Evolutionary conservation across 768 basidiomycete species (phyloP).

Genomic region (Panus rudis): DNA sequence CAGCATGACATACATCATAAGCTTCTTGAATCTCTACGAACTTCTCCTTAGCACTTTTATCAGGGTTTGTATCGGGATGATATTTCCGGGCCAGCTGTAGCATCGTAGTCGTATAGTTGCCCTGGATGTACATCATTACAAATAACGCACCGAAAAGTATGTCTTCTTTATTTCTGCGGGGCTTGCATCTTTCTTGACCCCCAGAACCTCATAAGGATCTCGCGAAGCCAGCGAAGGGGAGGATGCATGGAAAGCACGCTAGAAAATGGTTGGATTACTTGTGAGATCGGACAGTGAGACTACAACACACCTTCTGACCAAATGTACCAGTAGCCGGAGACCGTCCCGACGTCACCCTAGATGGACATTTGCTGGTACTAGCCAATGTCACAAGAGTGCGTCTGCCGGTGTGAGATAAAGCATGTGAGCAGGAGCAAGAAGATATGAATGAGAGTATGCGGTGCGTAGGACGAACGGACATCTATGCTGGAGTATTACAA

Average conservation of each 20-base stretch:
- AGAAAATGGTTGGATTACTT: no score
- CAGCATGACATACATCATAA: conserved; percentile 69
- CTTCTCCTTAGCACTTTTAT: conserved; percentile 82
- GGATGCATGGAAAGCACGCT: conserved; percentile 79
- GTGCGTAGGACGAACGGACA: no score
- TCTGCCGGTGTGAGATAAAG: conserved; percentile 20
- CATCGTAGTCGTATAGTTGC: conserved; percentile 11
- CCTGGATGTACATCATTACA: conserved; percentile 2
- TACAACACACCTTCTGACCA: conserved; percentile 2
- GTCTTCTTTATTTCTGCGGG: conserved; percentile 92
- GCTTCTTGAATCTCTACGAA: conserved; percentile 94
- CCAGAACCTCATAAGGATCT: conserved; percentile 89
- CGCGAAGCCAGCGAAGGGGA: conserved; percentile 46
- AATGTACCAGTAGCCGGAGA: neutral
- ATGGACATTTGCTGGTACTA: conserved; percentile 27
- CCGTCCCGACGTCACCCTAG: neutral
- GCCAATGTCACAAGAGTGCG: conserved; percentile 35
- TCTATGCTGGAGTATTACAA: no score
- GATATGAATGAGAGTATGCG: conserved; percentile 47
- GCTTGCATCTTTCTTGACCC: conserved; percentile 77
- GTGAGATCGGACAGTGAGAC: conserved; percentile 7
- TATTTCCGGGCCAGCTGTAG: conserved; percentile 91
- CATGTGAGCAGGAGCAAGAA: conserved; percentile 49
- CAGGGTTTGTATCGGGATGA: conserved; percentile 95
- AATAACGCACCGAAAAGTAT: conserved; percentile 78